Percentiles rank a stretch among this genome's conserved stretches.
Evolutionary conservation across 306 rosid genomes (phyloP).

Genomic region (Casuarina equisetifolia): DNA sequence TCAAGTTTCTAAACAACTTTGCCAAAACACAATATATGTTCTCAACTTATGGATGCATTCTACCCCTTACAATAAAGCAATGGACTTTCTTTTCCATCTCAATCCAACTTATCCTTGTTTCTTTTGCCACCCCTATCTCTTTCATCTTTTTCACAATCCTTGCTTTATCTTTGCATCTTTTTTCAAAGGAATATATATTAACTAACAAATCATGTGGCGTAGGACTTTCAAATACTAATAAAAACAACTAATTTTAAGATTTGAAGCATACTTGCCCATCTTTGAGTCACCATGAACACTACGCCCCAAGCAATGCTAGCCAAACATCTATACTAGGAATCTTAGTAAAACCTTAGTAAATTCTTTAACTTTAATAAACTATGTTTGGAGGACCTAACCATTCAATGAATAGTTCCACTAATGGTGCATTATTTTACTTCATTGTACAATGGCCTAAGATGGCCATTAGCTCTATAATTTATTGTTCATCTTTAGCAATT

Average conservation of each 20-base stretch:
- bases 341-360: conserved; percentile 52
- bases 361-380: conserved; percentile 52
- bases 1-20: conserved; percentile 50
- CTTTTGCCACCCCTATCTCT: conserved; percentile 68
- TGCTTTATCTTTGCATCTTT: conserved; percentile 91
- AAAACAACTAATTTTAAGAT: conserved; percentile 37
- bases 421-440: too few relatives aligned
- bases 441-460: too few relatives aligned
- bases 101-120: conserved; percentile 78
- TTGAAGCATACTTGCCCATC: conserved; percentile 70
- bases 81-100: conserved; percentile 69
- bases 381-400: too few relatives aligned
- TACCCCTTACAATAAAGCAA: conserved; percentile 76
- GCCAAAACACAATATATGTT: conserved; percentile 51
- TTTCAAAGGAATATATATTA: conserved; percentile 76
- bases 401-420: too few relatives aligned
- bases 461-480: too few relatives aligned
- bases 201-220: conserved; percentile 78
- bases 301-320: conserved; percentile 96
- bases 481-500: too few relatives aligned
- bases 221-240: conserved; percentile 54
- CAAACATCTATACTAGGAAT: conserved; percentile 64
- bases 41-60: conserved; percentile 66
- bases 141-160: conserved; percentile 70
- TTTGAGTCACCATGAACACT: conserved; percentile 68